Conservation (phyloP, 1,139 yeast genomes). For the Candida mesenterica region DNA sequence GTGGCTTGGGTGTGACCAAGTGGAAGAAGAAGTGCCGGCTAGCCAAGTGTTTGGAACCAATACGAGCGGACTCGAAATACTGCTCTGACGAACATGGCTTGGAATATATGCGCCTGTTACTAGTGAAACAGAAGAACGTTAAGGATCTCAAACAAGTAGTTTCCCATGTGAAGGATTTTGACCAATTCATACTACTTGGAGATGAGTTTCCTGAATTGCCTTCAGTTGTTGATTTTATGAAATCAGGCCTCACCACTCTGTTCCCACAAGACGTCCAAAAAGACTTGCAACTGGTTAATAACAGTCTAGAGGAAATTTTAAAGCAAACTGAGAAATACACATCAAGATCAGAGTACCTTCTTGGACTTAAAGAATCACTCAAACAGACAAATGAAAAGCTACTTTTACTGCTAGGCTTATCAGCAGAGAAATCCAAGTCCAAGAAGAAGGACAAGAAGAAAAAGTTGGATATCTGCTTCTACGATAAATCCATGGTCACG, state of each 20-base stretch:
- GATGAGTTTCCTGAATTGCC: constrained; percentile 40
- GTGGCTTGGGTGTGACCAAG: constrained; percentile 41
- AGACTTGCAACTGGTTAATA: constrained; percentile 20
- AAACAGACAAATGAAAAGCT: constrained; percentile 38
- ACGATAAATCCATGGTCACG: constrained; percentile 19
- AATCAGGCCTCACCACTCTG: constrained; percentile 26
- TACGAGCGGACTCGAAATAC: constrained; percentile 58
- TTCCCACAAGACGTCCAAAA: constrained; percentile 32
- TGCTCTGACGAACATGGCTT: constrained; percentile 75
- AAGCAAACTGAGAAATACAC: constrained; percentile 19
- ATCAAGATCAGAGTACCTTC: constrained; percentile 22
- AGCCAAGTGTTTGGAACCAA: constrained; percentile 58
- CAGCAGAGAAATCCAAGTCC: constrained; percentile 15
- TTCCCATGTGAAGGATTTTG: constrained; percentile 20
- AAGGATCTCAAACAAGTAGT: constrained; percentile 8
- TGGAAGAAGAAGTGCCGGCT: constrained; percentile 82
- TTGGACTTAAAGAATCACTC: constrained; percentile 34
- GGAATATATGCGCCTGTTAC: constrained; percentile 39
- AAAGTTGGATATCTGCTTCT: constrained; percentile 34
- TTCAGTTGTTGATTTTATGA: constrained; percentile 29
- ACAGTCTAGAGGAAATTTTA: constrained; percentile 21
- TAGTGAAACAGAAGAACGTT: constrained; percentile 13
- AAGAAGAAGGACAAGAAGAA: constrained; percentile 25
- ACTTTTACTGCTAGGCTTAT: constrained; percentile 12
- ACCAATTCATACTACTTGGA: constrained; percentile 27